Conservation (phyloP, 495 filamentous ascomycete genomes). For the Platismatia glauca region DNA sequence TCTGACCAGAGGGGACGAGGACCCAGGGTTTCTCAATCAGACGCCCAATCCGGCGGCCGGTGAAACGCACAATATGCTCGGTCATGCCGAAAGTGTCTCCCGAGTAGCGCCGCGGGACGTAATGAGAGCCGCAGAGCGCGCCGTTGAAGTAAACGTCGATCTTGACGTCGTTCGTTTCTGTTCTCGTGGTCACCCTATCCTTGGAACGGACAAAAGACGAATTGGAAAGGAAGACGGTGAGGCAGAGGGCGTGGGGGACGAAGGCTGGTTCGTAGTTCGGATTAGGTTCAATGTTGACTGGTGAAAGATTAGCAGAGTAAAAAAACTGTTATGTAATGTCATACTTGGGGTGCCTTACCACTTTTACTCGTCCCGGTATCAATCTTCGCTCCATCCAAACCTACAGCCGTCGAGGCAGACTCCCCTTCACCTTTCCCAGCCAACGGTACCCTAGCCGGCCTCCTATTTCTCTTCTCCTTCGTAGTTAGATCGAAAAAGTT, state of each 20-base stretch:
- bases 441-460: neutral
- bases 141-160: conserved; percentile 42
- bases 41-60: conserved; percentile 29
- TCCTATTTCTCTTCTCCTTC: neutral
- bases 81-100: conserved; percentile 1
- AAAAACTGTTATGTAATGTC: neutral
- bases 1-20: conserved; percentile 26
- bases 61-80: conserved; percentile 25
- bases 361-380: neutral
- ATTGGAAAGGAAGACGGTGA: conserved; percentile 26
- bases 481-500: conserved; percentile 12
- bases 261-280: neutral
- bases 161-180: conserved; percentile 25
- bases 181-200: neutral
- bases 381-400: neutral
- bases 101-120: conserved; percentile 18
- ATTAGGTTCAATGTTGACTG: neutral
- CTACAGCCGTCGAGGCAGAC: neutral
- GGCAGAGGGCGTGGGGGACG: conserved; percentile 10
- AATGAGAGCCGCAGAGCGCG: conserved; percentile 26
- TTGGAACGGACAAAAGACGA: conserved; percentile 22
- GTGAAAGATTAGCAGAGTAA: neutral
- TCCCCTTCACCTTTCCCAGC: neutral
- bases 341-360: neutral
- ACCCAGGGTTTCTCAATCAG: conserved; percentile 36